Percentiles rank a stretch among this genome's conserved stretches.
phyloP scores from a whole-genome alignment of 208 protist species.

The Trypanosomatidae sp. region DNA sequence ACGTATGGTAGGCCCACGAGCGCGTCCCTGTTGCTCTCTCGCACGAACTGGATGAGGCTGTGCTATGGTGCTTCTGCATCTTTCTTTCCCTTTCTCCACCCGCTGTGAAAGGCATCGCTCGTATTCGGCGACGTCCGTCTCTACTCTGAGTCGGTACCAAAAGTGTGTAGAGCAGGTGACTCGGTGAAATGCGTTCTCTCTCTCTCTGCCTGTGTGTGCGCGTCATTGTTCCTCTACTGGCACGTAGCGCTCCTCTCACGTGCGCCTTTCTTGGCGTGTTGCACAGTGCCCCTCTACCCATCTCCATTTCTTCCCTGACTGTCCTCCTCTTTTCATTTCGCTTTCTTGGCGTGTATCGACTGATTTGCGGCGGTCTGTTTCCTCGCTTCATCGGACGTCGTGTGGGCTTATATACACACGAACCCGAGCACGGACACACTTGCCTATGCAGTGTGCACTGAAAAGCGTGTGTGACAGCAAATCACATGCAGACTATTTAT shows the following conservation, averaged over 20 bases:
- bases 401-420: neutral
- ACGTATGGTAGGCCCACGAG: neutral
- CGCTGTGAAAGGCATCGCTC: neutral
- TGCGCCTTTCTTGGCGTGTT: neutral
- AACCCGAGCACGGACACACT: neutral
- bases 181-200: neutral
- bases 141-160: neutral
- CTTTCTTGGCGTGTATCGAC: neutral
- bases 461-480: neutral
- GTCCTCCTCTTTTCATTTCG: neutral
- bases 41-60: neutral
- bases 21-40: neutral
- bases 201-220: neutral
- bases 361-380: neutral
- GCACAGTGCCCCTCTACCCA: neutral
- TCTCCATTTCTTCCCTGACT: neutral
- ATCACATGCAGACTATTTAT: neutral
- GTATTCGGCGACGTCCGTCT: neutral
- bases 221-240: neutral
- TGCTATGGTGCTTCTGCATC: neutral
- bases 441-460: neutral
- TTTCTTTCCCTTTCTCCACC: slow-evolving; percentile 3
- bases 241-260: neutral
- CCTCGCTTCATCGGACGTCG: neutral
- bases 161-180: neutral